phyloP scores from a whole-genome alignment of 768 basidiomycete species.

The Chlorophyllum brunneum region DNA sequence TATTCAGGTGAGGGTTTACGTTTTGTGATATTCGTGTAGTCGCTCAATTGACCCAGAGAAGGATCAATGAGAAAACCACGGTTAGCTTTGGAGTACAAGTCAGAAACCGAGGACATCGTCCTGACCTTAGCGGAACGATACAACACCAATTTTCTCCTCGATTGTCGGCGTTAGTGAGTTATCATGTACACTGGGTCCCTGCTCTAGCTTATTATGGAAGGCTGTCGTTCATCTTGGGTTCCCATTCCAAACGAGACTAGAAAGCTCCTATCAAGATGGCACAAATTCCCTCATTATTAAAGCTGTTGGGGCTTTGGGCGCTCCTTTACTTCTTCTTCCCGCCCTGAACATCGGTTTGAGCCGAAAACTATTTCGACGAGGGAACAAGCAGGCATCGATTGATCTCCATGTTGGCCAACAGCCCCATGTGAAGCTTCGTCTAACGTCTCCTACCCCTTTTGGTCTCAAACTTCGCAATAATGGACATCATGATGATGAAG shows the following conservation, averaged over 20 bases:
- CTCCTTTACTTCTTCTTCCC: constrained; percentile 28
- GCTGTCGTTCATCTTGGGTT: constrained; percentile 35
- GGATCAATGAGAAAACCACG: constrained; percentile 41
- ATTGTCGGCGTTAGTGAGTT: constrained; percentile 41
- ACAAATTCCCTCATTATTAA: constrained; percentile 42
- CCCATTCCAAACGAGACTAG: constrained; percentile 37
- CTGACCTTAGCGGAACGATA: constrained; percentile 61
- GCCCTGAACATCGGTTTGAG: constrained; percentile 37
- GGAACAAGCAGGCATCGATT: constrained; percentile 40
- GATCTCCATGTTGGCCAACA: constrained; percentile 27
- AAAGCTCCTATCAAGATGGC: constrained; percentile 45
- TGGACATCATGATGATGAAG: constrained; percentile 44
- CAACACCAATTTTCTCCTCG: constrained; percentile 76
- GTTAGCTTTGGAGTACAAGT: constrained; percentile 30
- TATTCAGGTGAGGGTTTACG: constrained; percentile 8
- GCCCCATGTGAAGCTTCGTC: constrained; percentile 27
- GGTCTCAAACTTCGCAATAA: constrained; percentile 45
- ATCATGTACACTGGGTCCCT: constrained; percentile 7
- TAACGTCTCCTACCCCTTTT: constrained; percentile 45
- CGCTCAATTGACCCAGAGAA: constrained; percentile 33
- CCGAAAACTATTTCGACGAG: constrained; percentile 49
- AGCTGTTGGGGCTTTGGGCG: constrained; percentile 30
- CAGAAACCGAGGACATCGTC: constrained; percentile 23
- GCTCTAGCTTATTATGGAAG: constrained; percentile 21
- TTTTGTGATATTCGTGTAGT: background rate